These are phyloP conservation scores for Suillus americanus DNA, from an alignment of 768 basidiomycete species.

Conservation along the genomic window DNA sequence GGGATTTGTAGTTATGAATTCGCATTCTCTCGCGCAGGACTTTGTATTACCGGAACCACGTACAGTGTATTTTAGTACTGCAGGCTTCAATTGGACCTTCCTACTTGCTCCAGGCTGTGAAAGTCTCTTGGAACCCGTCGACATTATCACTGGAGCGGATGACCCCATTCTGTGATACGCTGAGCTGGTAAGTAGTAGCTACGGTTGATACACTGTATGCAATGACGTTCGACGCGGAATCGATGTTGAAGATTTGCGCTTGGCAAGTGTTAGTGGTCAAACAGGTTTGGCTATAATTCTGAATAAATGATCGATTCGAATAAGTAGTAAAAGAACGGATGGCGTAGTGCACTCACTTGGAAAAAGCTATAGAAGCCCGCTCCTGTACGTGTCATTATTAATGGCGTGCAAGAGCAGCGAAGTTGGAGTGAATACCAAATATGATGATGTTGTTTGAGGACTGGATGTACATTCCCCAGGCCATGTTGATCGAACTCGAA, in stretches of 20 bases:
- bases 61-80: not conserved
- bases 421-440: constrained; percentile 34
- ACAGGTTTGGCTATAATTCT: constrained; percentile 44
- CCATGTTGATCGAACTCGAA: constrained; percentile 29
- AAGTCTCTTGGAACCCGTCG: constrained; percentile 46
- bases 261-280: constrained; percentile 40
- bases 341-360: constrained; percentile 29
- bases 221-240: constrained; percentile 37
- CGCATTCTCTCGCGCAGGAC: not conserved
- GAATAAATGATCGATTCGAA: not conserved
- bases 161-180: constrained; percentile 33
- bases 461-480: constrained; percentile 45
- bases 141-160: constrained; percentile 37
- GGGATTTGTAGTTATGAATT: not conserved
- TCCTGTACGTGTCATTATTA: constrained; percentile 24
- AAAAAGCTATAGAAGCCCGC: constrained; percentile 56
- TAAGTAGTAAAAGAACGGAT: not conserved
- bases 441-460: constrained; percentile 42
- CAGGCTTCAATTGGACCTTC: not conserved
- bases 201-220: constrained; percentile 51
- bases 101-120: constrained; percentile 32
- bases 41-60: not conserved
- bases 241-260: constrained; percentile 41
- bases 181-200: constrained; percentile 42
- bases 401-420: constrained; percentile 9